Evolutionary conservation across 371 early-diverging fungal genomes (phyloP).

Genomic region (Lichtheimia corymbifera): DNA sequence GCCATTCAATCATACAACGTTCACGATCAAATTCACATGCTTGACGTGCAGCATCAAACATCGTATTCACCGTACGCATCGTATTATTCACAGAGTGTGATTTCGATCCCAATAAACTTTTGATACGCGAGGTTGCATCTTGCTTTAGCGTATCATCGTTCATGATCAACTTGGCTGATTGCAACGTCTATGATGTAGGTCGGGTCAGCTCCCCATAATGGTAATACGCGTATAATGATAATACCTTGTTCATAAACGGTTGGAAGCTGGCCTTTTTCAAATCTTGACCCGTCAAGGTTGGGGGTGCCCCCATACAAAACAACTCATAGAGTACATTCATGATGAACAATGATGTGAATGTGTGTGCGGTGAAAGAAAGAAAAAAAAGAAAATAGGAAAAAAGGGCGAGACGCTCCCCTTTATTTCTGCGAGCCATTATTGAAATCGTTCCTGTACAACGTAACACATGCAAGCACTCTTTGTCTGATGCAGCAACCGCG

Average conservation of each 20-base stretch:
- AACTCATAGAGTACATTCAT: constrained; percentile 15
- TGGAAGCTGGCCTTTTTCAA: constrained; percentile 25
- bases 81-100: constrained; percentile 38
- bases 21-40: constrained; percentile 29
- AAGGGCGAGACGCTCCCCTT: background rate
- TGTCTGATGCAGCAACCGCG: too few relatives aligned
- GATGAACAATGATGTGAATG: background rate
- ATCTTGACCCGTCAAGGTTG: constrained; percentile 8
- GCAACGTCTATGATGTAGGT: constrained; percentile 26
- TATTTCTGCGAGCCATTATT: background rate
- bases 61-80: constrained; percentile 23
- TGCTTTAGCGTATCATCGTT: constrained; percentile 19
- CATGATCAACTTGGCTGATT: constrained; percentile 17
- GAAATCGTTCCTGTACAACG: constrained; percentile 3
- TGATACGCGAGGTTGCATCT: constrained; percentile 21
- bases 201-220: background rate
- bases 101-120: constrained; percentile 24
- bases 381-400: background rate
- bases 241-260: constrained; percentile 24
- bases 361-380: background rate
- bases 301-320: constrained; percentile 16
- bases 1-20: constrained; percentile 40
- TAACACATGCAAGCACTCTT: constrained; percentile 1
- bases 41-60: constrained; percentile 35
- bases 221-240: background rate